These are phyloP conservation scores for Coemansia sp. DNA, from an alignment of 192 early-diverging fungal species.

Conservation along the genomic window DNA sequence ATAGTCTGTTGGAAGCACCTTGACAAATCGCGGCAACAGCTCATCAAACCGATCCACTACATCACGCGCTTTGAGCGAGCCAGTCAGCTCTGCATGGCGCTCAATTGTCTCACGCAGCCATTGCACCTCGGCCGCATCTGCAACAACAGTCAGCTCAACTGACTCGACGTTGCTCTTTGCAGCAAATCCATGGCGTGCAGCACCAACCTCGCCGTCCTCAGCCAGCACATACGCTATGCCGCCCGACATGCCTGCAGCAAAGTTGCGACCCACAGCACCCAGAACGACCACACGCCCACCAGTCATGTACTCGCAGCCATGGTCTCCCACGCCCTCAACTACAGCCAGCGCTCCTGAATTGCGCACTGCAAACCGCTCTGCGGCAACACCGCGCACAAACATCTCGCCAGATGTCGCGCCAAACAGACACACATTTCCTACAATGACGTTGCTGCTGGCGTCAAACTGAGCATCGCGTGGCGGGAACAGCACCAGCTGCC, in stretches of 20 bases:
- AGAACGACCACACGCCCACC: constrained; percentile 91
- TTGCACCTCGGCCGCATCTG: constrained; percentile 63
- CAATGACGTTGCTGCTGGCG: constrained; percentile 85
- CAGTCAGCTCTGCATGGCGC: constrained; percentile 79
- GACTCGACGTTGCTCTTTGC: constrained; percentile 85
- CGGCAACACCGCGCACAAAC: constrained; percentile 91
- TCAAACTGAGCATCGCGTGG: constrained; percentile 76
- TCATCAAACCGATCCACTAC: constrained; percentile 69
- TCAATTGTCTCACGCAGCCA: constrained; percentile 75
- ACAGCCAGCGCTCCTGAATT: constrained; percentile 97
- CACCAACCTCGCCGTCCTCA: neutral
- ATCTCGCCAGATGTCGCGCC: constrained; percentile 91
- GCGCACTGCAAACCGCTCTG: constrained; percentile 96
- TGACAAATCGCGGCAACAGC: constrained; percentile 79
- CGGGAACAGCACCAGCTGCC: constrained; percentile 84
- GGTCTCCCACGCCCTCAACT: constrained; percentile 95
- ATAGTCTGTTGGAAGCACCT: constrained; percentile 94
- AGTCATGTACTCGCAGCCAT: constrained; percentile 99
- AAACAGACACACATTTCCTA: constrained; percentile 97
- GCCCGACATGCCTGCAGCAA: constrained; percentile 98
- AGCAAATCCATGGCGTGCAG: constrained; percentile 47
- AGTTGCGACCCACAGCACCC: constrained; percentile 89
- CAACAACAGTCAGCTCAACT: constrained; percentile 81
- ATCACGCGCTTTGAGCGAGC: constrained; percentile 69
- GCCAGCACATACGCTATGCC: constrained; percentile 95